Evolutionary conservation across 345 rosid genomes (phyloP).

Genomic region (Moricandia moricandioides): DNA sequence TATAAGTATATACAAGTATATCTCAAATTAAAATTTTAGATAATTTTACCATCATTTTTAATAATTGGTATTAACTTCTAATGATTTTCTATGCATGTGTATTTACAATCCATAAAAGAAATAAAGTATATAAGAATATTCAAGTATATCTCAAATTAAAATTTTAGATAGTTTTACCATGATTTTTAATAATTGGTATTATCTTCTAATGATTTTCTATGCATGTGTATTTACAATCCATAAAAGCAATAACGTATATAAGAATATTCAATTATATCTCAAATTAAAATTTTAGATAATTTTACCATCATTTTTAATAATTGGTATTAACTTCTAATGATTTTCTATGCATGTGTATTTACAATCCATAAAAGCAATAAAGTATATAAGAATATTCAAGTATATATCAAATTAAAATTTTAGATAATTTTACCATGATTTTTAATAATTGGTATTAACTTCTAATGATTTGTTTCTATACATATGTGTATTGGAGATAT

Average conservation of each 20-base stretch:
- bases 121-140: no score
- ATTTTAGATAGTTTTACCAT: background rate
- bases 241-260: background rate
- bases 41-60: background rate
- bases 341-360: background rate
- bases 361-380: background rate
- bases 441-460: no score
- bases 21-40: no score
- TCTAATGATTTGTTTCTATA: no score
- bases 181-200: background rate
- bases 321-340: background rate
- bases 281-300: background rate
- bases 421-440: no score
- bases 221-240: background rate
- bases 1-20: no score
- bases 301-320: background rate
- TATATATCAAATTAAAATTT: no score
- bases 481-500: background rate
- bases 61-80: background rate
- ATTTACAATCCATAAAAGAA: background rate
- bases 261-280: no score
- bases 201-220: background rate
- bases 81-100: background rate
- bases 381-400: no score
- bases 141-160: no score